Conservation (phyloP, 2,329 filamentous ascomycete species). For the Cercospora berteroae region DNA sequence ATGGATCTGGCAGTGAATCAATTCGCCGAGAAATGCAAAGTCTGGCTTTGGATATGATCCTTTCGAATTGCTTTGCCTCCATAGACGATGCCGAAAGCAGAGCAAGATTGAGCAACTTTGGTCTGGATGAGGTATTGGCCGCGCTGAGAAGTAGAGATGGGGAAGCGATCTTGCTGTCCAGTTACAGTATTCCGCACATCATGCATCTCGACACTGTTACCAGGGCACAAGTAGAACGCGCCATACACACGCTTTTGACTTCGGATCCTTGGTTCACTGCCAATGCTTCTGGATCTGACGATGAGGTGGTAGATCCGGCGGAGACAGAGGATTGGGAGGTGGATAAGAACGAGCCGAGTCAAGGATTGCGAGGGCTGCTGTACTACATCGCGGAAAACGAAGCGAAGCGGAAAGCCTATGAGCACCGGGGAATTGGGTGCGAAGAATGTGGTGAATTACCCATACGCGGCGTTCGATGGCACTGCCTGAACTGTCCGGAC, state of each 20-base stretch:
- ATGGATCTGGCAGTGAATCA: slow-evolving; percentile 6
- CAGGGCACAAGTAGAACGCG: slow-evolving; percentile 17
- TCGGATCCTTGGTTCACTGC: slow-evolving; percentile 12
- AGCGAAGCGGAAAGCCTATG: slow-evolving; percentile 79
- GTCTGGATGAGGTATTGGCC: slow-evolving; percentile 8
- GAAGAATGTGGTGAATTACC: slow-evolving; percentile 85
- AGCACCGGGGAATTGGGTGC: slow-evolving; percentile 89
- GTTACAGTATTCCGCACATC: slow-evolving; percentile 5
- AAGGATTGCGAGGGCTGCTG: slow-evolving; percentile 54
- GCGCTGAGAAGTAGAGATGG: slow-evolving; percentile 6
- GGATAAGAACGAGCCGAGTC: slow-evolving; percentile 28
- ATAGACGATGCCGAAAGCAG: neutral
- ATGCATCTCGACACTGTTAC: slow-evolving; percentile 15
- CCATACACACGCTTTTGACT: slow-evolving; percentile 20
- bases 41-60: slow-evolving; percentile 9
- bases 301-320: slow-evolving; percentile 18
- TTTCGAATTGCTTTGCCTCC: slow-evolving; percentile 1
- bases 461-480: slow-evolving; percentile 88
- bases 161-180: slow-evolving; percentile 9
- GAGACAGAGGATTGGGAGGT: slow-evolving; percentile 32
- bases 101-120: slow-evolving; percentile 1
- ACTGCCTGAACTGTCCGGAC: slow-evolving; percentile 92
- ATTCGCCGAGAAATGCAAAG: slow-evolving; percentile 10
- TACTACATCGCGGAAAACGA: slow-evolving; percentile 95
- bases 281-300: slow-evolving; percentile 14